Evolutionary conservation across 257 asterid genomes (phyloP).

Genomic region (Capsicum rhomboideum): DNA sequence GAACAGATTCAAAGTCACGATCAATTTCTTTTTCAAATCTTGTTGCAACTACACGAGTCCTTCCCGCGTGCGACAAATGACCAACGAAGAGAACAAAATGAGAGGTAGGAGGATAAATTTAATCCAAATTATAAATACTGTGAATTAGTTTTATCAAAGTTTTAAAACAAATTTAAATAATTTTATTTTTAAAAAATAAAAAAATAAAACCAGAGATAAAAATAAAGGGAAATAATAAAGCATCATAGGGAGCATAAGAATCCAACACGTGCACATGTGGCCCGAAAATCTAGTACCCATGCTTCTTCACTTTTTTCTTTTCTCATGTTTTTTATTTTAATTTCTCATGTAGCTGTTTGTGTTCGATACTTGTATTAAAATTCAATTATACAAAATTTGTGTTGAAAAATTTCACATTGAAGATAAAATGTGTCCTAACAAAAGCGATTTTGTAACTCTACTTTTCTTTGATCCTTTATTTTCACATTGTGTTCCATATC

Average conservation of each 20-base stretch:
- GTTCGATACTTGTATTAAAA: background rate
- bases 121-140: background rate
- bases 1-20: too few species aligned
- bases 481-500: background rate
- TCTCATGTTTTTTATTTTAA: background rate
- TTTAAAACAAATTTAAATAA: background rate
- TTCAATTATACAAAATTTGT: background rate
- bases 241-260: background rate
- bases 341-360: too few species aligned
- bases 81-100: too few species aligned
- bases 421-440: background rate
- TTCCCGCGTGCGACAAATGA: too few species aligned
- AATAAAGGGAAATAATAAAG: background rate
- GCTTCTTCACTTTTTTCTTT: background rate
- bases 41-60: too few species aligned
- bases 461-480: background rate
- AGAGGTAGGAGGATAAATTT: too few species aligned
- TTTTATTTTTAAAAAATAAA: background rate
- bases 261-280: slow-evolving; percentile 22
- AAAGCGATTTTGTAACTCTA: background rate
- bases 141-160: background rate
- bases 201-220: background rate
- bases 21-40: too few species aligned
- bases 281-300: slow-evolving; percentile 16
- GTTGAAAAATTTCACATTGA: too few species aligned